Percentiles rank a stretch among this genome's conserved stretches.
Evolutionary conservation across 2,329 filamentous ascomycete species (phyloP).

Genomic region (Lomentospora prolificans): DNA sequence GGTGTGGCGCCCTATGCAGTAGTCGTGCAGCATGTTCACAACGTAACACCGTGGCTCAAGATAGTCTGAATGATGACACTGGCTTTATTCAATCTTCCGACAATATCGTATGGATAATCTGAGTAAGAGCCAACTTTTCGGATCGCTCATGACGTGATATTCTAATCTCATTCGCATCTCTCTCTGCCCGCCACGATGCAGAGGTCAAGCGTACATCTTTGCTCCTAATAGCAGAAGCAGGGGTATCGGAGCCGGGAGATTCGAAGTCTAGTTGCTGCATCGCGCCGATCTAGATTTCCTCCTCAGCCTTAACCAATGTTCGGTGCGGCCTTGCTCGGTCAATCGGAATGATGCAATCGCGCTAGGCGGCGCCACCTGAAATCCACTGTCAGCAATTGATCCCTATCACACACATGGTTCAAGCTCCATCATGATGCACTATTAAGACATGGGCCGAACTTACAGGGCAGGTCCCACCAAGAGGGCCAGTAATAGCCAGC

Average conservation of each 20-base stretch:
- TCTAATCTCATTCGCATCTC: neutral
- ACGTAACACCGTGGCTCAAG: too few species aligned
- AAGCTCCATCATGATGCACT: neutral
- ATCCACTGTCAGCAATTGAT: constrained; percentile 1
- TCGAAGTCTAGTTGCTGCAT: neutral
- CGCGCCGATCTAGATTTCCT: neutral
- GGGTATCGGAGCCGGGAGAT: neutral
- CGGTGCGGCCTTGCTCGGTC: neutral
- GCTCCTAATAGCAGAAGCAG: neutral
- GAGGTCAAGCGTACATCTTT: neutral
- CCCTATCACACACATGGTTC: neutral
- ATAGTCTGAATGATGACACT: too few species aligned
- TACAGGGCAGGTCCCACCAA: too few species aligned
- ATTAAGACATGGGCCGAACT: too few species aligned
- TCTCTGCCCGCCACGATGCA: neutral
- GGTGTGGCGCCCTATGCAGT: too few species aligned
- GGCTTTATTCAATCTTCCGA: too few species aligned
- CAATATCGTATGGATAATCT: neutral
- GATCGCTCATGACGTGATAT: neutral
- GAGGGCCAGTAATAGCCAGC: neutral
- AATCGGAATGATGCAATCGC: constrained; percentile 3
- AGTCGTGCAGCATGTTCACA: too few species aligned
- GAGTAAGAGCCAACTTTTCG: neutral
- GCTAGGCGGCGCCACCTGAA: neutral
- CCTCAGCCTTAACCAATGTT: neutral